Evolutionary conservation across 495 filamentous ascomycete species (phyloP).

Genomic region (Cercophora newfieldiana): DNA sequence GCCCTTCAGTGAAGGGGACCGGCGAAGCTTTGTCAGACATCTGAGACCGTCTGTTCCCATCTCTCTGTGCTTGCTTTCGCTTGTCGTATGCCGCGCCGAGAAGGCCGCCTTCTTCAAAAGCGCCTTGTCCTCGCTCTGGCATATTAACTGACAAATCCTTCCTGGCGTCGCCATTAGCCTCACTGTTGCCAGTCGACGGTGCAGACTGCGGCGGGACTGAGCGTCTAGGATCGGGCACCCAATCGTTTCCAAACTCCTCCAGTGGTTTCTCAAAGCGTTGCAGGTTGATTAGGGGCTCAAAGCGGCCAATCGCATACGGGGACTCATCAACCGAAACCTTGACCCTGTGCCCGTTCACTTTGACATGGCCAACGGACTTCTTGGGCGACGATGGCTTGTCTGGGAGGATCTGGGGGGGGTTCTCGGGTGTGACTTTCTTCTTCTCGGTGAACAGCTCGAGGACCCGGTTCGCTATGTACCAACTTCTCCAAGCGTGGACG

Average conservation of each 20-base stretch:
- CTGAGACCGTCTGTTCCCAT: constrained; percentile 19
- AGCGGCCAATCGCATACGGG: constrained; percentile 56
- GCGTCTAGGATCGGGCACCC: constrained; percentile 27
- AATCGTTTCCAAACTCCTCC: constrained; percentile 39
- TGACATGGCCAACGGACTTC: constrained; percentile 31
- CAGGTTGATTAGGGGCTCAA: constrained; percentile 57
- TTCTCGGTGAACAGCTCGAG: constrained; percentile 21
- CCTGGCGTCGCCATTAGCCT: background rate
- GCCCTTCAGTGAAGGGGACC: constrained; percentile 50
- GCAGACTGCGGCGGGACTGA: constrained; percentile 18
- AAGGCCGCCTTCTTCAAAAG: constrained; percentile 42
- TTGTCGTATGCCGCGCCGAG: constrained; percentile 45
- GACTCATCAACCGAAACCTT: constrained; percentile 38
- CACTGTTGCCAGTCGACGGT: background rate
- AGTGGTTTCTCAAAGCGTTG: constrained; percentile 48
- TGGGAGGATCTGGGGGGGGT: constrained; percentile 29
- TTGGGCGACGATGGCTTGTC: constrained; percentile 23
- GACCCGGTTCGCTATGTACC: constrained; percentile 71
- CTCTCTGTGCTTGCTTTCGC: constrained; percentile 35
- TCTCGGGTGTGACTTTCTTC: constrained; percentile 24
- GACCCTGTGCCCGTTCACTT: constrained; percentile 35
- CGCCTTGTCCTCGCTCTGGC: constrained; percentile 5
- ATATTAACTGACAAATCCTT: background rate
- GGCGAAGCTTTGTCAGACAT: constrained; percentile 16
- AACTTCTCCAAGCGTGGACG: constrained; percentile 81